Evolutionary conservation across 2,329 filamentous ascomycete species (phyloP).

Genomic region (Tolypocladium endophyticum): DNA sequence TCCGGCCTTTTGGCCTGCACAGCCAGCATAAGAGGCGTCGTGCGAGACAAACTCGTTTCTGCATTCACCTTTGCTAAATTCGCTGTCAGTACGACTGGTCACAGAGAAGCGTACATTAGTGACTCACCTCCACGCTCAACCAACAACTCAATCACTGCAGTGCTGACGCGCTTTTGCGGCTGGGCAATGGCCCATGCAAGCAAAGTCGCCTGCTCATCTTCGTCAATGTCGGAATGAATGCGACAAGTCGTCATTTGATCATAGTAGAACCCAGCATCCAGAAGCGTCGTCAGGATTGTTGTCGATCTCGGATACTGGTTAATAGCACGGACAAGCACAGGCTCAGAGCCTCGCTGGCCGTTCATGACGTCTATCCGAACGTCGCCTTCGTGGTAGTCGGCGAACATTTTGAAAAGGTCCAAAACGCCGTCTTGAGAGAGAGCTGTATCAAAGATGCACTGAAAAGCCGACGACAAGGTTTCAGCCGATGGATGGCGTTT

Average conservation of each 20-base stretch:
- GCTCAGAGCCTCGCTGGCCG: slow-evolving; percentile 28
- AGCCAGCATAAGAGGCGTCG: slow-evolving; percentile 49
- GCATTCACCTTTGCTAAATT: slow-evolving; percentile 45
- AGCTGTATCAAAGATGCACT: slow-evolving; percentile 42
- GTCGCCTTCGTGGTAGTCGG: slow-evolving; percentile 36
- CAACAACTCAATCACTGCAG: slow-evolving; percentile 44
- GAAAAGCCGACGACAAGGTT: slow-evolving; percentile 42
- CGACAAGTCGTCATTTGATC: slow-evolving; percentile 37
- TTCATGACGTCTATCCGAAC: slow-evolving; percentile 40
- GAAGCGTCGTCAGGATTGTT: slow-evolving; percentile 38
- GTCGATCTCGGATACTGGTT: slow-evolving; percentile 43
- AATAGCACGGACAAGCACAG: slow-evolving; percentile 42
- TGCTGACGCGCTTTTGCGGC: slow-evolving; percentile 52
- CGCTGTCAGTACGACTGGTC: slow-evolving; percentile 4
- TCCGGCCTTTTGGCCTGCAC: slow-evolving; percentile 46
- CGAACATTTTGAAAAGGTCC: slow-evolving; percentile 39
- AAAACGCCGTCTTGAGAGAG: slow-evolving; percentile 39
- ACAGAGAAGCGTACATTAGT: background rate
- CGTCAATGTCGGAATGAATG: slow-evolving; percentile 34
- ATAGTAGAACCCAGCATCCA: slow-evolving; percentile 49
- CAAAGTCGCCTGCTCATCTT: slow-evolving; percentile 44
- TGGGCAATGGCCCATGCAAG: slow-evolving; percentile 53
- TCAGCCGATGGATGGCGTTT: slow-evolving; percentile 36
- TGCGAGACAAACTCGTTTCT: slow-evolving; percentile 38
- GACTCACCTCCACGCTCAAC: slow-evolving; percentile 32